Base-by-base conservation (phyloP, 1,139 yeast species). In the Kurtzmaniella quercitrusa region DNA sequence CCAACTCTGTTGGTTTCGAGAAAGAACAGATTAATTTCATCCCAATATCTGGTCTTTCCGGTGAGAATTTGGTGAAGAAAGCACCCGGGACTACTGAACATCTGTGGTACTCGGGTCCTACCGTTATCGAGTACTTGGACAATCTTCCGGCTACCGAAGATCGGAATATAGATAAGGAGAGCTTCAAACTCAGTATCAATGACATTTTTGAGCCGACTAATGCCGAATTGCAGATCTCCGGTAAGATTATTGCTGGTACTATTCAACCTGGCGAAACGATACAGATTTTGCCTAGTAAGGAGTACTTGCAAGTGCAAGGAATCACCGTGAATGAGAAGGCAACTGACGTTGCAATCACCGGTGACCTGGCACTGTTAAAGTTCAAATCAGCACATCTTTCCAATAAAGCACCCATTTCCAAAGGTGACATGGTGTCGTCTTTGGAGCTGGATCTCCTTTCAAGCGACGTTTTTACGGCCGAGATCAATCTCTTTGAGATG, bases 1-100 rank as follows among this genome's bases (percentile, higher is more conserved):
- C 67, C 2, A 53, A 66, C 12, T 79, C 79, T 23, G 80, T 87
- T 27, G 91, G 93, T 0, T 90, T 79, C 57, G 51, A 60, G 2
- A 50, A 56, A 3, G 60, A 62, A 1, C 78, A 84, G 49, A 59
- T 88, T 3, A 61, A 66, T 4, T 90, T 85, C 63, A 75, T 93
- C 3, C 98, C 99, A 10, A 79, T 88, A 39, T 85, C 95, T 34
- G 98, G 98, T 0, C 74, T 88, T 40, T 69, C 80, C 1, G 98
- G 99, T 21, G 81, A 77, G 43, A 93, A 93, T 59, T 90, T 93
- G 7, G 82, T 81, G 11, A 36, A 36, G 19, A 31, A 11, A 9
- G 10, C 16, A 4, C 36, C 36, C 5, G 73, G 73, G 29, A 59
- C 65, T 39, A 69, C 73, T 19, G n/a, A n/a, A n/a, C n/a, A n/a